Percentiles rank a stretch among this genome's conserved stretches.
Evolutionary conservation across 2,329 filamentous ascomycete genomes (phyloP).

Genomic region (Alternaria metachromatica): DNA sequence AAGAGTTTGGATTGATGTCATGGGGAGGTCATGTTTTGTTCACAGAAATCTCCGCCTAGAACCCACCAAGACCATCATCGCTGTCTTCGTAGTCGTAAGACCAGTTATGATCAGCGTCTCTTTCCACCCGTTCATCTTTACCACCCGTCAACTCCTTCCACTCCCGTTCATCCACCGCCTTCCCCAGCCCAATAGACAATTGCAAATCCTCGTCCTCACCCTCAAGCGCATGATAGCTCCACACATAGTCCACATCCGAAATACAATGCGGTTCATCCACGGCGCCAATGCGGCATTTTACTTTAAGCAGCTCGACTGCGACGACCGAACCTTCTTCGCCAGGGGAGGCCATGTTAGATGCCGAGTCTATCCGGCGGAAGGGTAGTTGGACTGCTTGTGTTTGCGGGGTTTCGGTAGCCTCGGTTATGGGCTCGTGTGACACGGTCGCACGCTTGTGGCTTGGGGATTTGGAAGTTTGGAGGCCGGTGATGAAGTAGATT

Average conservation of each 20-base stretch:
- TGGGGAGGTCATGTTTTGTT: not conserved
- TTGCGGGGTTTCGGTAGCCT: conserved; percentile 2
- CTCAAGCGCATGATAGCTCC: conserved; percentile 34
- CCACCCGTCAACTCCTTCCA: conserved; percentile 30
- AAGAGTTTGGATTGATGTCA: not conserved
- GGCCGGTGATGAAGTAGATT: conserved; percentile 52
- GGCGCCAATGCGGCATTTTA: conserved; percentile 32
- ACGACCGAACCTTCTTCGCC: conserved; percentile 18
- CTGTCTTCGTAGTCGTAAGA: not conserved
- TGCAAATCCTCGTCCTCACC: conserved; percentile 25
- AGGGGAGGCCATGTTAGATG: conserved; percentile 7
- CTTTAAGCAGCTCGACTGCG: conserved; percentile 34
- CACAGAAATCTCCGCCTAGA: not conserved
- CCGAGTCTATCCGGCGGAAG: conserved; percentile 34
- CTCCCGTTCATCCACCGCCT: conserved; percentile 23
- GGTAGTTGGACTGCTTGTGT: conserved; percentile 13
- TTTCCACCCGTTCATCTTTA: conserved; percentile 15
- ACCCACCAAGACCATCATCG: conserved; percentile 12
- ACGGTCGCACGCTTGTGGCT: not conserved
- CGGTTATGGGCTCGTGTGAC: not conserved
- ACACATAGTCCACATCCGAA: conserved; percentile 35
- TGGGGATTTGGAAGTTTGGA: conserved; percentile 50
- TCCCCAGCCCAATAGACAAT: conserved; percentile 39
- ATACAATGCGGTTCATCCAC: conserved; percentile 35
- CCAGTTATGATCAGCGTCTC: conserved; percentile 2